A percentile compares a stretch with the other conserved stretches of the same genome.
Evolutionary conservation across 2,329 filamentous ascomycete species (phyloP).

Genomic region (Penicillium sp.): DNA sequence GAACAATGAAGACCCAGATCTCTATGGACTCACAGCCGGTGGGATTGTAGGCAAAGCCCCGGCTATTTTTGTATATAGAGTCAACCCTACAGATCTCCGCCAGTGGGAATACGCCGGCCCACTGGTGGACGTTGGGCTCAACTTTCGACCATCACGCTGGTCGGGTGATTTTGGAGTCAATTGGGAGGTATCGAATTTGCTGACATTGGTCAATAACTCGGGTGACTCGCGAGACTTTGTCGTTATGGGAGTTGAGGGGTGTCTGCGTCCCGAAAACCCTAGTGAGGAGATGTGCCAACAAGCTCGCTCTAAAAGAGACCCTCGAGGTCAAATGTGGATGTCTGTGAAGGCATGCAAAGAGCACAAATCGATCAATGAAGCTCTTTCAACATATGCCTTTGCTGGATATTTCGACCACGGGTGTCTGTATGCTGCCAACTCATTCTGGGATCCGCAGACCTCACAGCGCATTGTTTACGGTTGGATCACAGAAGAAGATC

Average conservation of each 20-base stretch:
- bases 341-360: constrained; percentile 35
- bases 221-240: constrained; percentile 44
- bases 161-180: constrained; percentile 57
- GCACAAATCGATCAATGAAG: neutral
- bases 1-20: constrained; percentile 13
- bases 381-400: constrained; percentile 43
- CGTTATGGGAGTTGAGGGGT: constrained; percentile 54
- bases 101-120: constrained; percentile 53
- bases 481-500: constrained; percentile 58
- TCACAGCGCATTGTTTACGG: constrained; percentile 51
- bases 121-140: constrained; percentile 47
- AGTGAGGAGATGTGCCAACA: constrained; percentile 3
- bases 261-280: constrained; percentile 20
- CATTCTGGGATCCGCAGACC: constrained; percentile 52
- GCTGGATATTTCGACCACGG: constrained; percentile 56
- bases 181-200: constrained; percentile 57
- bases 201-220: constrained; percentile 44
- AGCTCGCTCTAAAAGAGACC: constrained; percentile 26
- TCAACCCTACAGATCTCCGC: constrained; percentile 45
- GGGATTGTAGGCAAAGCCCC: constrained; percentile 49
- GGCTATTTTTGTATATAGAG: constrained; percentile 53
- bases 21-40: constrained; percentile 57
- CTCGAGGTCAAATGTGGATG: constrained; percentile 52
- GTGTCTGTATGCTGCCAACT: constrained; percentile 54
- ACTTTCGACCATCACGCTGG: constrained; percentile 49